Evolutionary conservation across 352 stramenopile genomes (phyloP), one percentile per base, ranked within the genome.

Genomic region (Phytophthora uliginosa): DNA sequence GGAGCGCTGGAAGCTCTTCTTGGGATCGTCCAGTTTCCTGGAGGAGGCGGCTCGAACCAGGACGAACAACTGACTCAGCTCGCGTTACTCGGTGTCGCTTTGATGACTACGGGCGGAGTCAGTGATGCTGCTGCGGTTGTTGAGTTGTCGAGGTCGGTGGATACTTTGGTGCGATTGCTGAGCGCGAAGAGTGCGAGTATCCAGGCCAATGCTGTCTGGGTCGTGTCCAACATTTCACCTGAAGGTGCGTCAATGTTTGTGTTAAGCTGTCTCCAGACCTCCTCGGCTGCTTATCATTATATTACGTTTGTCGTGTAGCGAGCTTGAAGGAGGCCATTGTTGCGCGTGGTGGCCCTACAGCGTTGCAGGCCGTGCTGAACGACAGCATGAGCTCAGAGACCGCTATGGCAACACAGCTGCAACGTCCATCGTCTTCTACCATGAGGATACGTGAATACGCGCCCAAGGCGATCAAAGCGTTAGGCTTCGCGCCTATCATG

Each of bases 361-460:
- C 76, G 0, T 68, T 95, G 12, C 88, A 95, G 36, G 72, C 86
- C 18, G 75, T 95, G 61, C 66, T 94, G 8, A 90, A 84, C 55
- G 86, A 94, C 33, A 85, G 71, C 12, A 63, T 78, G 26, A 75
- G 42, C 20, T 51, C 28, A 2, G 67, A 73, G 6, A 42, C 22
- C 12, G 36, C 47, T 53, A 45, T 56, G 38, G 42, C 45, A 38
- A 34, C 36, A 47, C 47, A 50, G 7, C 20, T 3, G 12, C 68
- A 61, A 54, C 45, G 73, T 48, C 56, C 66, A 18, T 77, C 84
- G 3, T 94, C 88, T 17, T 94, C 86, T 8, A 87, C 85, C 13
- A 74, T 89, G 73, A 78, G 86, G 31, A 95, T 95, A 68, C 86
- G 86, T 4, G 86, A 95, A 66, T 92, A 93, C 40, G 88, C 88